Base-by-base conservation (phyloP, 805 yeast genomes). In the Wickerhamiella spandovensis region DNA sequence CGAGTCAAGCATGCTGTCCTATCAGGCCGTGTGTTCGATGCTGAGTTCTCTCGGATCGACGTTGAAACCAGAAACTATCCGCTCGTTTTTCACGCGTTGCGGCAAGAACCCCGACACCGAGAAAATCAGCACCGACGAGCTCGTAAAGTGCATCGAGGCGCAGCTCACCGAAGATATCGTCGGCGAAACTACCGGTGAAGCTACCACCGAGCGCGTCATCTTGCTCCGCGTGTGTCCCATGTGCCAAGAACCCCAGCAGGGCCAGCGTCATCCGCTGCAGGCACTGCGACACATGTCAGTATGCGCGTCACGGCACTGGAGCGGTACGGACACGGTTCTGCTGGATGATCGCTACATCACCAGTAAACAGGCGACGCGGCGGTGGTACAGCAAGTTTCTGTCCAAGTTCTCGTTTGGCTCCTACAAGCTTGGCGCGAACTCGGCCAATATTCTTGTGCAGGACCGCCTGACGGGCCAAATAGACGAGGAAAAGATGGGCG, bases 391-490 rank as follows among this genome's bases (percentile, higher is more conserved):
- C 3, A 87, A 84, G 59, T 76, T 84, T 2, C 69, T 89, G 51
- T 82, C 88, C 47, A 89, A 87, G 61, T 68, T 92, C 45, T 85
- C 92, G 0, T 88, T 86, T 61, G 98, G 98, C 0, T 83, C 83
- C 58, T 83, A 88, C 62, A 79, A 80, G 46, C 67, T 90, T 37
- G 97, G 97, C 2, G 80, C 82, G 22, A 86, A 90, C 61, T 87
- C 94, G 46, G 98, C 97, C 9, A 90, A 90, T 61, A 90, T 92
- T 28, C 70, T 92, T 47, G 97, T 90, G 2, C 97, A 92, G 64
- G 97, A 92, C 63, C 72, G 98, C 53, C 71, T 75, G 17, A 82
- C 96, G 0, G 98, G 98, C 0, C 75, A 85, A 44, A 78, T 90
- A n/a, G 66, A 84, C 61, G 97, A 90, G 63, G 98, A 90, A 60